These are phyloP conservation scores for Populus nigra DNA, from an alignment of 345 rosid genomes.

Conservation along the genomic window DNA sequence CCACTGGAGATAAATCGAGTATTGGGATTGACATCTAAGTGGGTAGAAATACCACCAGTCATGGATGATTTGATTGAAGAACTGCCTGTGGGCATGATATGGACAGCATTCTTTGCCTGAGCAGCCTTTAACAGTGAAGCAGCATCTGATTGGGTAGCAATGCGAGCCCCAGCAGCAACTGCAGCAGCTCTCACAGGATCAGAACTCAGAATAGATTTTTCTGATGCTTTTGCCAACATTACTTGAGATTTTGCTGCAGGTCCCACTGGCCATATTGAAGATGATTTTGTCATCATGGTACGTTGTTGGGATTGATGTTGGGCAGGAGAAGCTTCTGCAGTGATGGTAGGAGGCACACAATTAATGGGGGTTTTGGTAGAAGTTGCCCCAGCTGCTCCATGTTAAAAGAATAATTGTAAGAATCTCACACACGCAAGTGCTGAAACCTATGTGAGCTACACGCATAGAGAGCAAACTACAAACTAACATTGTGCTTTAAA, in stretches of 20 bases:
- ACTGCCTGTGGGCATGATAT: slow-evolving; percentile 45
- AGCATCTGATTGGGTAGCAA: slow-evolving; percentile 53
- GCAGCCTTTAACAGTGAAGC: slow-evolving; percentile 55
- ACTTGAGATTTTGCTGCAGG: slow-evolving; percentile 45
- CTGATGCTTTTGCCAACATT: slow-evolving; percentile 31
- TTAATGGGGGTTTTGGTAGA: slow-evolving; percentile 29
- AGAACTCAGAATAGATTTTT: slow-evolving; percentile 37
- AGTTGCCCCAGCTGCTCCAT: slow-evolving; percentile 16
- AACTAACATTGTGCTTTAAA: neutral
- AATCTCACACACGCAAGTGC: neutral
- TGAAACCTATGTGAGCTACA: neutral
- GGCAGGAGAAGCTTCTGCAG: slow-evolving; percentile 38
- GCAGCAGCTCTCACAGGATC: slow-evolving; percentile 75
- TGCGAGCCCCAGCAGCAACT: slow-evolving; percentile 76
- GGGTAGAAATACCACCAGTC: slow-evolving; percentile 31
- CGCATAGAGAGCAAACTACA: neutral
- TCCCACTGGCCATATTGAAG: slow-evolving; percentile 31
- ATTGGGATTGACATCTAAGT: slow-evolving; percentile 36
- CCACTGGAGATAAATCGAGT: slow-evolving; percentile 27
- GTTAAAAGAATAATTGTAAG: neutral
- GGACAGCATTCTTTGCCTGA: slow-evolving; percentile 53
- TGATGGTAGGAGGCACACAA: slow-evolving; percentile 23
- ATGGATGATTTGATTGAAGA: slow-evolving; percentile 41
- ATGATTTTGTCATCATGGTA: slow-evolving; percentile 27
- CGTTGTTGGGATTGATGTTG: slow-evolving; percentile 46